Percentiles rank a stretch among this genome's conserved stretches.
These are phyloP conservation scores for Chaetomium strumarium DNA, from an alignment of 2,329 filamentous ascomycete species.

Conservation along the genomic window DNA sequence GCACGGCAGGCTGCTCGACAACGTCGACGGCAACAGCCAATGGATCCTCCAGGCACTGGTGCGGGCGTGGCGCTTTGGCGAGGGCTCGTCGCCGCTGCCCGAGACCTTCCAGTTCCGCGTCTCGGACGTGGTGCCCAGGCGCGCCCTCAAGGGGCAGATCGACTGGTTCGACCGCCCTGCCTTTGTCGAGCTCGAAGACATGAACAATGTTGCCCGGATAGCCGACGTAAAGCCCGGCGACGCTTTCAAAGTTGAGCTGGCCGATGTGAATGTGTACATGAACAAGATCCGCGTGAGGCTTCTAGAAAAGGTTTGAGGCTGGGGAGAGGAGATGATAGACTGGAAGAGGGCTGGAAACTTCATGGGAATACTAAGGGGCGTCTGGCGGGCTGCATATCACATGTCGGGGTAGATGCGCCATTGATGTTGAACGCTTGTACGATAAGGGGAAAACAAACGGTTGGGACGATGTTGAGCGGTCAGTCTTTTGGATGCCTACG, in stretches of 20 bases:
- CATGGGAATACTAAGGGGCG: neutral
- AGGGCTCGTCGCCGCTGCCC: conserved; percentile 37
- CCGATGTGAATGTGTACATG: conserved; percentile 46
- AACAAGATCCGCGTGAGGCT: conserved; percentile 43
- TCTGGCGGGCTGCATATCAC: too few species aligned
- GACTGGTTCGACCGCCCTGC: conserved; percentile 46
- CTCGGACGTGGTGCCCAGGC: conserved; percentile 28
- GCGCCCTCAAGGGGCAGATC: conserved; percentile 37
- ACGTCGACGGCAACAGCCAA: conserved; percentile 38
- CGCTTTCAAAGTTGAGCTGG: conserved; percentile 50
- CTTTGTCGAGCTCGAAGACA: conserved; percentile 33
- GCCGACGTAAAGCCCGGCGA: conserved; percentile 45
- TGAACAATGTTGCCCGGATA: conserved; percentile 35
- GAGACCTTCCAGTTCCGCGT: conserved; percentile 45
- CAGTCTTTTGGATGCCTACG: too few species aligned
- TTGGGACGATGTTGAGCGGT: too few species aligned
- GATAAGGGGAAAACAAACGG: too few species aligned
- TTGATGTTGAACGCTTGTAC: too few species aligned
- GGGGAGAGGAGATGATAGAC: neutral
- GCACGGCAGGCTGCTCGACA: conserved; percentile 40
- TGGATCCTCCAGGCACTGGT: conserved; percentile 57
- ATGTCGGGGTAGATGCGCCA: too few species aligned
- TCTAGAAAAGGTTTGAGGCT: conserved; percentile 28
- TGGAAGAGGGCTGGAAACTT: neutral
- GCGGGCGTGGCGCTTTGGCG: conserved; percentile 52